phyloP scores from a whole-genome alignment of 306 rosid genomes.

The Calophaca sinica region DNA sequence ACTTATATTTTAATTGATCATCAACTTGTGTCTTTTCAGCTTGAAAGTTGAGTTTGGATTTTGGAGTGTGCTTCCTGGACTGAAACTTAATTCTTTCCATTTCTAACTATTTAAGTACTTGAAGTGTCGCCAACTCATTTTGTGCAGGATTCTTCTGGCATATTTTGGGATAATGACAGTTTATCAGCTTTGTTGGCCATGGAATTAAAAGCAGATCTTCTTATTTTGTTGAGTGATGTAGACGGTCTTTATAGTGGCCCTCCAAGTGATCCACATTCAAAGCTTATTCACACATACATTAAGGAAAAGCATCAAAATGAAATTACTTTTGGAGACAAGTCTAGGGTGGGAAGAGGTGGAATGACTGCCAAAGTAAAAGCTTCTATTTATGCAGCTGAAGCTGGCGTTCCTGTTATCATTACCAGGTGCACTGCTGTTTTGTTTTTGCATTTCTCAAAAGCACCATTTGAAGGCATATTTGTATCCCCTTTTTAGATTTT shows the following conservation, averaged over 20 bases:
- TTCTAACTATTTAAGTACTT: constrained; percentile 13
- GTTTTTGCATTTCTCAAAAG: constrained; percentile 29
- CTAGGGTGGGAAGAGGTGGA: constrained; percentile 99
- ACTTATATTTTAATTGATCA: neutral
- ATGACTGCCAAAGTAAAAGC: constrained; percentile 99
- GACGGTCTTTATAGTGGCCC: constrained; percentile 98
- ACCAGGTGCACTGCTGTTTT: constrained; percentile 66
- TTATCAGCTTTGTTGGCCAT: constrained; percentile 94
- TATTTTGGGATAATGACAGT: constrained; percentile 99
- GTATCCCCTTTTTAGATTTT: neutral
- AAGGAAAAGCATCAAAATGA: constrained; percentile 90
- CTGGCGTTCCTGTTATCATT: constrained; percentile 95
- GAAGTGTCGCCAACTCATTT: constrained; percentile 21
- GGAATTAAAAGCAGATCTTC: constrained; percentile 97
- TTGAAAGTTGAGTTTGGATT: neutral
- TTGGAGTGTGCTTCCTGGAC: neutral
- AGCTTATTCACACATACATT: constrained; percentile 89
- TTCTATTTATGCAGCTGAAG: constrained; percentile 86
- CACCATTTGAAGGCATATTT: constrained; percentile 18
- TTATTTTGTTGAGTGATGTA: constrained; percentile 92
- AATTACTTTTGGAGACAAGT: constrained; percentile 97
- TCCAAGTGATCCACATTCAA: constrained; percentile 91
- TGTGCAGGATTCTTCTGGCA: constrained; percentile 95
- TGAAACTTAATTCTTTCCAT: constrained; percentile 3
- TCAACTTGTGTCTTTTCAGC: no score